Percentiles rank a stretch among this genome's conserved stretches.
Evolutionary conservation across 2,329 filamentous ascomycete genomes (phyloP).

Genomic region (Leptodontidium sp.): DNA sequence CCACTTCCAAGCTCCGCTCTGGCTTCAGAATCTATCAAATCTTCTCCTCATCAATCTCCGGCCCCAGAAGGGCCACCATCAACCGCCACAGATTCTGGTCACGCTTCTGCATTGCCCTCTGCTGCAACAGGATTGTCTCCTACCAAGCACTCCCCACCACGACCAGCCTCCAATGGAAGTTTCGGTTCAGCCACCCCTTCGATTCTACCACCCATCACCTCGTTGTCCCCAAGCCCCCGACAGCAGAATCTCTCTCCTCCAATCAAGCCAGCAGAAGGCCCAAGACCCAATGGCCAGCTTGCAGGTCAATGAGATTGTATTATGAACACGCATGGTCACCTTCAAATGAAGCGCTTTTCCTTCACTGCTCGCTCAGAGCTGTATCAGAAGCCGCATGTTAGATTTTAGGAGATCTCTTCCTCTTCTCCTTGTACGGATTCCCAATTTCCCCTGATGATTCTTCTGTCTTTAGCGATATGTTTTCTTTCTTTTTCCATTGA

Average conservation of each 20-base stretch:
- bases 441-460: too few relatives aligned
- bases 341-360: neutral
- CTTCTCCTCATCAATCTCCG: constrained; percentile 32
- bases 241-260: constrained; percentile 68
- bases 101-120: constrained; percentile 44
- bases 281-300: constrained; percentile 36
- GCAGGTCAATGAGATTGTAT: constrained; percentile 29
- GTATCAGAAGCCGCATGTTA: neutral
- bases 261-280: constrained; percentile 55
- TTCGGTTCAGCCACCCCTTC: constrained; percentile 47
- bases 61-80: neutral
- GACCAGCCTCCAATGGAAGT: constrained; percentile 42
- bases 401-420: neutral
- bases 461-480: neutral
- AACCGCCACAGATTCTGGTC: constrained; percentile 29
- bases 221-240: constrained; percentile 64
- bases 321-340: neutral
- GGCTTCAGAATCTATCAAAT: constrained; percentile 29
- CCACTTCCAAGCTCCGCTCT: constrained; percentile 22
- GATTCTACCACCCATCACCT: constrained; percentile 64
- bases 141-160: constrained; percentile 53
- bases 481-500: neutral
- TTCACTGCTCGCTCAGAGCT: neutral
- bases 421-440: neutral
- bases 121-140: constrained; percentile 53